Base-by-base conservation (phyloP, 1,139 yeast species). In the Hanseniaspora sp. region DNA sequence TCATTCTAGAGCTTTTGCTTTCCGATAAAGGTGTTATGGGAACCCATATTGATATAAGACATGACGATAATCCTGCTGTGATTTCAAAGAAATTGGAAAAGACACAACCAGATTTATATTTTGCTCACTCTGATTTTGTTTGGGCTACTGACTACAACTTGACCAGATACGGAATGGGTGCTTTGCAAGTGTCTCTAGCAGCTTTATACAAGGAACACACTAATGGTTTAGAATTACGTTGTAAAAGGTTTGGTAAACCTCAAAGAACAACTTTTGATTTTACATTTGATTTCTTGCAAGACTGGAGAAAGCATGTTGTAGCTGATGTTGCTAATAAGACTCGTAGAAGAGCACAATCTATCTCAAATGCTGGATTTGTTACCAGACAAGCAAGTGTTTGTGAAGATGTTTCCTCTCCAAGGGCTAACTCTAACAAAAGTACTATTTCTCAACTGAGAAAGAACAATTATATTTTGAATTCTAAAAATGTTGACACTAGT, bases 151-250 rank as follows among this genome's bases (percentile, higher is more conserved):
- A 85, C 67, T 85, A 85, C 65, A 82, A 79, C 61, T 74, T 84
- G 58, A 80, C 86, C 30, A 74, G 95, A 67, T 84, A 85, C 66
- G 95, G 95, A 59, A 85, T 85, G 94, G 95, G 95, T 59, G 95
- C 95, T 2, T 73, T 85, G 61, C 94, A 83, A 67, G 90, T 85
- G 49, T 82, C 92, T 15, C 81, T 83, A 65, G 88, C 90, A 54
- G 95, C 94, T 0, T 72, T 85, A 54, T 85, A 79, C 67, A 77
- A 82, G 64, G 94, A 84, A 64, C 88, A 82, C 64, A 84, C 94
- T 5, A 48, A 48, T 34, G 94, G 94, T 56, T 76, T 74, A 59
- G 90, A 84, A 63, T 73, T 85, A 62, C 79, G 80, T 62, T 88
- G 84, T 47, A 83, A 82, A 58, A 72, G 90, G 65, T 84, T 83